Evolutionary conservation across 2,329 filamentous ascomycete genomes (phyloP).

Genomic region (Monilinia polystroma): DNA sequence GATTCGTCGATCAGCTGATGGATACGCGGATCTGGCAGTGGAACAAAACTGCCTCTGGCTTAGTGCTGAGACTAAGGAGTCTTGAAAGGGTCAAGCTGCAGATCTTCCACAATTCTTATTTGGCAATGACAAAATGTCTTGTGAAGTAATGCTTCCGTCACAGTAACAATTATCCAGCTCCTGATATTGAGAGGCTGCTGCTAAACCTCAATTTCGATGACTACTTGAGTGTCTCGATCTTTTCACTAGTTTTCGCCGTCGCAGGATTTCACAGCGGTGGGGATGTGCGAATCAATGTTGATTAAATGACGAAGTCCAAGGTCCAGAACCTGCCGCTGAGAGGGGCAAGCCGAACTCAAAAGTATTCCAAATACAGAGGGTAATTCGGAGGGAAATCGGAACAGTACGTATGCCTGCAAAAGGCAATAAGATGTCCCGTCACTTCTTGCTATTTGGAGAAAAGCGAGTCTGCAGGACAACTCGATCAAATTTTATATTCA

Average conservation of each 20-base stretch:
- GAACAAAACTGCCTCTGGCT: neutral
- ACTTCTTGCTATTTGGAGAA: neutral
- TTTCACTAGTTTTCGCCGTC: neutral
- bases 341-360: neutral
- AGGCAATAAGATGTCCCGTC: neutral
- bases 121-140: neutral
- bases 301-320: neutral
- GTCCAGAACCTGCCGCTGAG: conserved; percentile 3
- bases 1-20: conserved; percentile 15
- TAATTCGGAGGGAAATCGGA: neutral
- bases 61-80: neutral
- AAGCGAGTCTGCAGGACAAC: neutral
- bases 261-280: neutral
- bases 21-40: conserved; percentile 1
- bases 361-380: conserved; percentile 1
- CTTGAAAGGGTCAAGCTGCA: neutral
- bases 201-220: conserved; percentile 5
- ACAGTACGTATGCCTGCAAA: neutral
- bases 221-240: neutral
- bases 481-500: conserved; percentile 1
- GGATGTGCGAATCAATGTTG: neutral
- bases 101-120: conserved; percentile 16
- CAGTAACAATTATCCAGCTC: neutral
- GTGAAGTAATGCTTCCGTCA: neutral
- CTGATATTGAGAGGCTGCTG: neutral